Evolutionary conservation across 2,329 filamentous ascomycete genomes (phyloP), one percentile per base, ranked within the genome.

Genomic region (Grosmannia clavigera): DNA sequence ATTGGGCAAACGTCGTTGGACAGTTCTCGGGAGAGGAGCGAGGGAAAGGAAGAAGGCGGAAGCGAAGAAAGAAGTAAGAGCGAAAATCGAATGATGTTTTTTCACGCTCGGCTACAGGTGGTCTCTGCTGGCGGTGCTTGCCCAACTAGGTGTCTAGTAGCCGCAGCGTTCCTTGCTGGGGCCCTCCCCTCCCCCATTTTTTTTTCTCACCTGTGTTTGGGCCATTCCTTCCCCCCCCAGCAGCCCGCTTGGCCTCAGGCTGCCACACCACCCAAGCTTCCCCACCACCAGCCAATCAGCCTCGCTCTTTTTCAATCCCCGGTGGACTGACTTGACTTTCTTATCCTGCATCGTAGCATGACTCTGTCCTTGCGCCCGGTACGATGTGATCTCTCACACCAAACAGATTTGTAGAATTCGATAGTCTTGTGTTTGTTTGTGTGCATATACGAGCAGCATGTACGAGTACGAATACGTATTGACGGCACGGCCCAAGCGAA

Each of bases 71-170:
- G 61, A 57, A 56, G 35, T 61, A 52, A 60, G 61, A 64, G 62
- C 62, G 65, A 66, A 53, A 64, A 65, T 65, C 62, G 63, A 64
- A 64, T 63, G 64, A 65, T 64, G 65, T 65, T 68, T 66, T 61
- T 59, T 54, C 19, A 33, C 55, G 53, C 59, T 63, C 59, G 63
- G 61, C 53, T 60, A 58, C 38, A 40, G 38, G 33, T 31, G 27
- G 27, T 55, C 38, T 55, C 38, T 38, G 19, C 35, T 55, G 22
- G 31, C 29, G 33, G 33, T 25, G 31, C 33, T 12, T 40, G 51
- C 55, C 33, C 50, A 43, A 22, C 29, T n/a, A 50, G n/a, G 33
- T 48, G 35, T 19, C 48, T n/a, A 48, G n/a, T 46, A 54, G 50
- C 48, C 48, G 48, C 48, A 51, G 48, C 48, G 48, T 40, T 22